Conservation (phyloP, 495 filamentous ascomycete genomes). For the Tuber borchii region DNA sequence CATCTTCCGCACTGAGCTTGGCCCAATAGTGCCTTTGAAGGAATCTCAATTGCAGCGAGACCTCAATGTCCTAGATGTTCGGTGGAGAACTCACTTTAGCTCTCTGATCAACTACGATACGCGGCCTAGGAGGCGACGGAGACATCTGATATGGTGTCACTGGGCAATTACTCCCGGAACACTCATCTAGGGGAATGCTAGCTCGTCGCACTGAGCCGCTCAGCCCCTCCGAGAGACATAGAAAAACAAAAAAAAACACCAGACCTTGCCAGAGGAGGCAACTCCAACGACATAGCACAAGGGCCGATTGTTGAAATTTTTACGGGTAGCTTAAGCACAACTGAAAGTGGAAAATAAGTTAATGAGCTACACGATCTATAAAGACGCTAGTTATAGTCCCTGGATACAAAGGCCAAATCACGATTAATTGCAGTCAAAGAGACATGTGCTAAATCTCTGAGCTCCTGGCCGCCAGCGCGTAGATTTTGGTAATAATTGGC, state of each 20-base stretch:
- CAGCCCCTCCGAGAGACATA: too few species aligned
- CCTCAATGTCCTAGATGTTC: conserved; percentile 6
- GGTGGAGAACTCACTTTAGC: conserved; percentile 9
- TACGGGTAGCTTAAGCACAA: too few species aligned
- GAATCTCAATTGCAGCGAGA: conserved; percentile 14
- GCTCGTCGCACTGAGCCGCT: background rate
- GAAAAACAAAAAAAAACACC: too few species aligned
- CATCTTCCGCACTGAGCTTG: background rate
- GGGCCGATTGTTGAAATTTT: too few species aligned
- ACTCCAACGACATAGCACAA: too few species aligned
- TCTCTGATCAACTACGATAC: conserved; percentile 7
- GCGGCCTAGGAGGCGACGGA: background rate
- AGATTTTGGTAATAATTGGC: too few species aligned
- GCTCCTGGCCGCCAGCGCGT: too few species aligned
- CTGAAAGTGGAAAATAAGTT: background rate
- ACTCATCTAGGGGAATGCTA: background rate
- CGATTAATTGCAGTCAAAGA: too few species aligned
- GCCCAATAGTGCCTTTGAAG: conserved; percentile 9
- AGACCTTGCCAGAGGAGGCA: too few species aligned
- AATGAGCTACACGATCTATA: background rate
- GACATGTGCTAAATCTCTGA: too few species aligned
- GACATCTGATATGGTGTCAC: background rate
- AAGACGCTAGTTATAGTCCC: background rate
- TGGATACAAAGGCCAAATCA: too few species aligned
- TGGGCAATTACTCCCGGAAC: background rate